Evolutionary conservation across 2,329 filamentous ascomycete species (phyloP), one percentile per base, ranked within the genome.

Genomic region (Cercospora sp.): DNA sequence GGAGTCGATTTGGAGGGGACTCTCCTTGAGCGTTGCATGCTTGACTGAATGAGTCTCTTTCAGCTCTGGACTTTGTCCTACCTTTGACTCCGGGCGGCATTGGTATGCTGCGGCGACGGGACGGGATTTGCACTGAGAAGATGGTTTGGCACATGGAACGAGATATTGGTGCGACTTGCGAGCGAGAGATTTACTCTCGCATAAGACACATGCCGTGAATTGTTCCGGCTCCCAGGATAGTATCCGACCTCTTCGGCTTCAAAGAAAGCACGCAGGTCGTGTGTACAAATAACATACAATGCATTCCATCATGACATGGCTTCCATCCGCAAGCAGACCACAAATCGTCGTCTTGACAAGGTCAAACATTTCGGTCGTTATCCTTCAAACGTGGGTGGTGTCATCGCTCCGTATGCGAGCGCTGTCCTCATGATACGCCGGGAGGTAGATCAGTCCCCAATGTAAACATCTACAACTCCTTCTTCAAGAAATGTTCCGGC

Each of bases 401-500:
- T 12, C 31, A 33, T 10, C 31, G 10, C 39, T 42, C 39, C 18
- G 13, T 8, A 7, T 7, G 39, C 13, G 39, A 13, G 36, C 36
- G 36, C 13, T n/a, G 13, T 16, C 36, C 16, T 10, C 10, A 13
- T n/a, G 16, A n/a, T 3, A n/a, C 36, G 36, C 36, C 5, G 13
- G 30, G 6, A 9, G 30, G 30, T 31, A 31, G 30, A 31, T 10
- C 36, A 13, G 9, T 23, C 12, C 18, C n/a, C 3, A 2, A n/a
- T n/a, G 23, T 28, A 13, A 55, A 16, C 5, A 28, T 16, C 8
- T 78, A 89, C 58, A 89, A 75, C 73, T 89, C 87, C 80, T 90
- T 90, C 79, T 90, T 90, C 77, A 87, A 79, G 70, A 86, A 89
- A 78, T 90, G 94, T 83, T 97, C 94, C 0, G 94, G 94, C 79